phyloP scores from a whole-genome alignment of 345 rosid species.

The Gossypium thurberi region DNA sequence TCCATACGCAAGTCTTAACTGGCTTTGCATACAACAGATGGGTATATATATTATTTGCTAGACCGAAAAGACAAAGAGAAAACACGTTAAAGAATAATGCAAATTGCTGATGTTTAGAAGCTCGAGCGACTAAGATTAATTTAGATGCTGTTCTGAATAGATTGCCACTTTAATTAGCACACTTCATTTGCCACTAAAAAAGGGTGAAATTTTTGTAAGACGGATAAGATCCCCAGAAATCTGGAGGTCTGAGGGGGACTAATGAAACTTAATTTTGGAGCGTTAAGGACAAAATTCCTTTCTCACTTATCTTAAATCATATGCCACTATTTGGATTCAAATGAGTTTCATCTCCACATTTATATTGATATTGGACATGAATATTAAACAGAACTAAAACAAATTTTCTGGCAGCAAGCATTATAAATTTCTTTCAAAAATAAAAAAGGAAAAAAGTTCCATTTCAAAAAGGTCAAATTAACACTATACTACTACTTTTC shows the following conservation, averaged over 20 bases:
- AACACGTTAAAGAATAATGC: not conserved
- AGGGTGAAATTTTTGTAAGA: not conserved
- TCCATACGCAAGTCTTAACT: not conserved
- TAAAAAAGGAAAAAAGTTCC: too few relatives aligned
- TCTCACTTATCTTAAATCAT: too few relatives aligned
- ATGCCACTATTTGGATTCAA: too few relatives aligned
- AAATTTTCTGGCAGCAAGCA: not conserved
- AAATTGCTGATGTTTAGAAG: constrained; percentile 7
- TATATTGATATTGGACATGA: too few relatives aligned
- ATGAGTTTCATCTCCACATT: too few relatives aligned
- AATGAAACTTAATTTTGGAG: not conserved
- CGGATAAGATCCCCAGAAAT: not conserved
- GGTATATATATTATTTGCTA: not conserved
- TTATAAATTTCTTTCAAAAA: not conserved
- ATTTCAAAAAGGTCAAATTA: not conserved
- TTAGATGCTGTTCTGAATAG: constrained; percentile 5
- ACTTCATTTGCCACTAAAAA: not conserved
- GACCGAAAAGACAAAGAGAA: not conserved
- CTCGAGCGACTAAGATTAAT: not conserved
- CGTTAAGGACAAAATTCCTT: too few relatives aligned
- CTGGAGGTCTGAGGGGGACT: not conserved
- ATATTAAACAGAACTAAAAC: too few relatives aligned
- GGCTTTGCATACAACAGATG: not conserved
- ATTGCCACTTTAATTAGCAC: constrained; percentile 5
- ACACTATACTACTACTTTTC: not conserved